phyloP scores from a whole-genome alignment of 345 rosid genomes.

The Cardiospermum halicacabum region DNA sequence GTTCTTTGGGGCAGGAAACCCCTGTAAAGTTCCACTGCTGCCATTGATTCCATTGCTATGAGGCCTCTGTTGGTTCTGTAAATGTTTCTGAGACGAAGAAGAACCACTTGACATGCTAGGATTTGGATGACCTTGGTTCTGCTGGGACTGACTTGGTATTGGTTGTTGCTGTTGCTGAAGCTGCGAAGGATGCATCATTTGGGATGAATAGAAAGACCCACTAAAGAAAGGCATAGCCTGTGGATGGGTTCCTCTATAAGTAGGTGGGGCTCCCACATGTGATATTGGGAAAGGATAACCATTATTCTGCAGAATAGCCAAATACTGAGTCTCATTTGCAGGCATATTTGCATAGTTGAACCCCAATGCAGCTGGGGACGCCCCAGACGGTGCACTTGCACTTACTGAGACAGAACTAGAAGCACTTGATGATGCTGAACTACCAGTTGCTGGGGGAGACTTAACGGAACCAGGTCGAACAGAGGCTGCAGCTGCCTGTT shows the following conservation, averaged over 20 bases:
- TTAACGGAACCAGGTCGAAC: constrained; percentile 63
- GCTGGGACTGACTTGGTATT: constrained; percentile 42
- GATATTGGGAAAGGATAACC: constrained; percentile 80
- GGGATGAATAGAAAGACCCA: constrained; percentile 87
- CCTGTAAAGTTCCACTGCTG: constrained; percentile 52
- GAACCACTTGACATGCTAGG: constrained; percentile 65
- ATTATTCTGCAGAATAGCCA: constrained; percentile 85
- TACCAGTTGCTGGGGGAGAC: constrained; percentile 43
- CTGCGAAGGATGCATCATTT: constrained; percentile 76
- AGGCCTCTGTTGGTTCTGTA: constrained; percentile 65
- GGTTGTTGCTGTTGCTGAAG: constrained; percentile 60
- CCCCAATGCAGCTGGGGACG: constrained; percentile 67
- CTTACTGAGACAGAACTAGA: constrained; percentile 42
- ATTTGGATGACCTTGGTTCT: constrained; percentile 63
- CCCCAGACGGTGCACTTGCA: constrained; percentile 49
- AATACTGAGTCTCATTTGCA: constrained; percentile 79
- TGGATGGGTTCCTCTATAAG: constrained; percentile 67
- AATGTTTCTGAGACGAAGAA: constrained; percentile 71
- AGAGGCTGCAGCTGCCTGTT: constrained; percentile 64
- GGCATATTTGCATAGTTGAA: constrained; percentile 79
- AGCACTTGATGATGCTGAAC: constrained; percentile 34
- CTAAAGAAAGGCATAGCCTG: constrained; percentile 77
- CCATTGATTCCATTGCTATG: constrained; percentile 38
- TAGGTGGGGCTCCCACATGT: constrained; percentile 71
- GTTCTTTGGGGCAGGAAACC: constrained; percentile 54